These are phyloP conservation scores for Trichoderma sp. DNA, from an alignment of 2,329 filamentous ascomycete species.

Conservation along the genomic window DNA sequence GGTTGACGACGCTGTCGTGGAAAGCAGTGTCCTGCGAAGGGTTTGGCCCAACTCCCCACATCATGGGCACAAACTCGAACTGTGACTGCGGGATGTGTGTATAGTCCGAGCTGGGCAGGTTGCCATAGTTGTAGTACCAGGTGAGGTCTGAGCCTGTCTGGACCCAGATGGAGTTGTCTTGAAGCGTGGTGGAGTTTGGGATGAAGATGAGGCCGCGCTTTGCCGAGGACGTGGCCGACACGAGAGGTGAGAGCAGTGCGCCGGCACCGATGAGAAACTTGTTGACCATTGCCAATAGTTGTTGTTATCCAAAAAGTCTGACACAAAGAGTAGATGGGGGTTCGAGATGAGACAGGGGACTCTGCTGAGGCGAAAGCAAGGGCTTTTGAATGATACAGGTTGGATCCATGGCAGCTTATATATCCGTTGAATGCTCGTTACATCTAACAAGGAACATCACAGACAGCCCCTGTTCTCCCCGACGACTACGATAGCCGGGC, in stretches of 20 bases:
- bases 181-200: constrained; percentile 53
- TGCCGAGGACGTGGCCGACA: constrained; percentile 32
- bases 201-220: constrained; percentile 77
- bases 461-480: background rate
- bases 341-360: background rate
- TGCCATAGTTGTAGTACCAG: constrained; percentile 84
- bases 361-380: background rate
- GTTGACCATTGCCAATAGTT: background rate
- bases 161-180: constrained; percentile 69
- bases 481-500: background rate
- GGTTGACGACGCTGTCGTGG: constrained; percentile 56
- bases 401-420: background rate
- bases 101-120: constrained; percentile 57
- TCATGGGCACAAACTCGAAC: constrained; percentile 79
- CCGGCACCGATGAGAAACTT: constrained; percentile 4
- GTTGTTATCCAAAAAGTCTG: too few relatives aligned
- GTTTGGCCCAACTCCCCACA: constrained; percentile 63
- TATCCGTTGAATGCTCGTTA: background rate
- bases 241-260: constrained; percentile 26
- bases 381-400: background rate
- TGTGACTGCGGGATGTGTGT: constrained; percentile 49
- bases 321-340: background rate
- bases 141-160: constrained; percentile 59
- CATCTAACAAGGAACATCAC: background rate
- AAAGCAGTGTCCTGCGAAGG: constrained; percentile 58